A percentile compares a stretch with the other conserved stretches of the same genome.
Evolutionary conservation across 345 rosid genomes (phyloP).

Genomic region (Lumnitzera racemosa): DNA sequence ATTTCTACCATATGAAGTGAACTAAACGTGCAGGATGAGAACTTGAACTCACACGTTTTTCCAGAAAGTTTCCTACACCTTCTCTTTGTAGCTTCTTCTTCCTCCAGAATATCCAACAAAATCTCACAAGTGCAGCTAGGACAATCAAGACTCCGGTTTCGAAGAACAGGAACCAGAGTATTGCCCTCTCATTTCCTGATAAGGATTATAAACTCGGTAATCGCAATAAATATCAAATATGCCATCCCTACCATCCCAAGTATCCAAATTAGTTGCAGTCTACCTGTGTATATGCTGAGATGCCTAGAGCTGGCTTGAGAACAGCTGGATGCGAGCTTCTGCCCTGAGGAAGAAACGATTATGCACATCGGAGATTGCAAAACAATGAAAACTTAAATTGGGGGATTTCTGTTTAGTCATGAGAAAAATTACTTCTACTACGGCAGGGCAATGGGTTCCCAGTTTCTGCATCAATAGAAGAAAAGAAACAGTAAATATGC

Average conservation of each 20-base stretch:
- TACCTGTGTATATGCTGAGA: constrained; percentile 43
- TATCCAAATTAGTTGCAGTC: not conserved
- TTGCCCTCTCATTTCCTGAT: constrained; percentile 48
- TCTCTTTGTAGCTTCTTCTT: constrained; percentile 67
- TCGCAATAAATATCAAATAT: not conserved
- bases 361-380: too few relatives aligned
- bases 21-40: not conserved
- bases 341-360: constrained; percentile 22
- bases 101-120: constrained; percentile 82
- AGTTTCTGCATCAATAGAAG: constrained; percentile 32
- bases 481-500: constrained; percentile 1
- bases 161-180: constrained; percentile 51
- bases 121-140: constrained; percentile 52
- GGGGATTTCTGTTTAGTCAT: not conserved
- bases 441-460: constrained; percentile 61
- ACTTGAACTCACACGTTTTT: constrained; percentile 47
- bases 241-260: not conserved
- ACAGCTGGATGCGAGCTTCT: constrained; percentile 60
- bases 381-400: not conserved
- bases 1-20: too few relatives aligned
- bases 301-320: constrained; percentile 42
- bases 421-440: constrained; percentile 25
- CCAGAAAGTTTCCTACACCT: constrained; percentile 53
- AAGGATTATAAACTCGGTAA: constrained; percentile 2
- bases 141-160: constrained; percentile 51